A percentile compares a stretch with the other conserved stretches of the same genome.
Evolutionary conservation across 2,329 filamentous ascomycete species (phyloP).

Genomic region (Ophiostoma ips): DNA sequence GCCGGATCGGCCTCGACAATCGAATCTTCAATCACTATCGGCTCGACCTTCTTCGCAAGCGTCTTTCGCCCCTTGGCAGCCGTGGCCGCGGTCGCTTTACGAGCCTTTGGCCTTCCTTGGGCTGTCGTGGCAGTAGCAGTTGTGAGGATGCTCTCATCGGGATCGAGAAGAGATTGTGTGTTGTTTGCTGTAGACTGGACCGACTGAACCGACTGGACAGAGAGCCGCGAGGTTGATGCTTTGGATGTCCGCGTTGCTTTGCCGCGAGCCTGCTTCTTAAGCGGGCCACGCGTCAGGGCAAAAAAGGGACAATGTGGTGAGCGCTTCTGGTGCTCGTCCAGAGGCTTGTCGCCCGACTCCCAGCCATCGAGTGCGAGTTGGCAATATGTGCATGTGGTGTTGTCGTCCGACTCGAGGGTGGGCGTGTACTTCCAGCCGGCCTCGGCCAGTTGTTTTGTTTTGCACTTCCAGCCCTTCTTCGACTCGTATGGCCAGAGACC

Average conservation of each 20-base stretch:
- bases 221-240: conserved; percentile 42
- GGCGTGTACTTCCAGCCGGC: conserved; percentile 93
- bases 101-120: conserved; percentile 34
- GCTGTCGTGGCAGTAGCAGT: conserved; percentile 42
- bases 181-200: conserved; percentile 37
- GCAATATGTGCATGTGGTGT: conserved; percentile 86
- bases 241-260: conserved; percentile 51
- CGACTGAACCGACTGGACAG: conserved; percentile 47
- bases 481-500: conserved; percentile 77
- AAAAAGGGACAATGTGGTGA: conserved; percentile 77
- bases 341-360: conserved; percentile 83
- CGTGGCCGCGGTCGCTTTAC: conserved; percentile 36
- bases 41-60: conserved; percentile 39
- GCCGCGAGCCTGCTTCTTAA: conserved; percentile 42
- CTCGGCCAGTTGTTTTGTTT: conserved; percentile 78
- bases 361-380: conserved; percentile 81
- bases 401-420: conserved; percentile 68
- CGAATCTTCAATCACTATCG: conserved; percentile 29
- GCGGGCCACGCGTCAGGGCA: conserved; percentile 42
- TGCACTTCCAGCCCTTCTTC: conserved; percentile 81
- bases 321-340: conserved; percentile 76
- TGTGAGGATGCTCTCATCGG: conserved; percentile 46
- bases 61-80: conserved; percentile 30
- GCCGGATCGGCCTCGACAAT: conserved; percentile 17
- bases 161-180: conserved; percentile 30